Evolutionary conservation across 139 green algal species (phyloP).

Genomic region (Nannochloris sp.): DNA sequence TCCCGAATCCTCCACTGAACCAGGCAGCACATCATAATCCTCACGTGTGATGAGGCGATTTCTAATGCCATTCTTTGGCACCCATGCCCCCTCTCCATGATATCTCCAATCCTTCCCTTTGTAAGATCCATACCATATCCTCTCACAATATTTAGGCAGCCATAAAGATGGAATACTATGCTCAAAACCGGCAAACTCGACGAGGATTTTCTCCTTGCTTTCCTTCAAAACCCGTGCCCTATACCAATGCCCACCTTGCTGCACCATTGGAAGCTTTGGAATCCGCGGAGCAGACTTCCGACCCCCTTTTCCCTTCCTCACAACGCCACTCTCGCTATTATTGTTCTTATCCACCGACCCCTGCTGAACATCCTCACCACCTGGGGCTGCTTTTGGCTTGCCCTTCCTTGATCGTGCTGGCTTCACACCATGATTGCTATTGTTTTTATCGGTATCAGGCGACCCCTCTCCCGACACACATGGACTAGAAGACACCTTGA

Average conservation of each 20-base stretch:
- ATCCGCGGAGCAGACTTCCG: conserved; percentile 21
- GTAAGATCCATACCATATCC: conserved; percentile 68
- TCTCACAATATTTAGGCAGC: conserved; percentile 43
- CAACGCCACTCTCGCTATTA: background rate
- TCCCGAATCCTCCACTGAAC: background rate
- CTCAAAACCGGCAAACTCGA: conserved; percentile 51
- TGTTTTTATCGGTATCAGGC: background rate
- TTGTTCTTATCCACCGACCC: background rate
- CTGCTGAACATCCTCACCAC: background rate
- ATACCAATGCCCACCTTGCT: conserved; percentile 49
- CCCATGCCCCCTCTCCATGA: conserved; percentile 64
- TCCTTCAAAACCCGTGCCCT: conserved; percentile 46
- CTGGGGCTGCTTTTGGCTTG: background rate
- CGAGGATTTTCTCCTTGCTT: conserved; percentile 11
- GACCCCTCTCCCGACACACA: background rate
- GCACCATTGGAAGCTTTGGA: conserved; percentile 62
- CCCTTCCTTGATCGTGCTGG: background rate
- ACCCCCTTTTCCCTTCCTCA: background rate
- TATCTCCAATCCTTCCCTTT: conserved; percentile 72
- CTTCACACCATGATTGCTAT: background rate
- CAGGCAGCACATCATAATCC: background rate
- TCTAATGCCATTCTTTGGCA: conserved; percentile 37
- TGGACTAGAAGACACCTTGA: background rate
- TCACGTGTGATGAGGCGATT: background rate
- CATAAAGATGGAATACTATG: conserved; percentile 29